A percentile compares a stretch with the other conserved stretches of the same genome.
These are phyloP conservation scores for Eruca vesicaria DNA, from an alignment of 441 rosid species.

Conservation along the genomic window DNA sequence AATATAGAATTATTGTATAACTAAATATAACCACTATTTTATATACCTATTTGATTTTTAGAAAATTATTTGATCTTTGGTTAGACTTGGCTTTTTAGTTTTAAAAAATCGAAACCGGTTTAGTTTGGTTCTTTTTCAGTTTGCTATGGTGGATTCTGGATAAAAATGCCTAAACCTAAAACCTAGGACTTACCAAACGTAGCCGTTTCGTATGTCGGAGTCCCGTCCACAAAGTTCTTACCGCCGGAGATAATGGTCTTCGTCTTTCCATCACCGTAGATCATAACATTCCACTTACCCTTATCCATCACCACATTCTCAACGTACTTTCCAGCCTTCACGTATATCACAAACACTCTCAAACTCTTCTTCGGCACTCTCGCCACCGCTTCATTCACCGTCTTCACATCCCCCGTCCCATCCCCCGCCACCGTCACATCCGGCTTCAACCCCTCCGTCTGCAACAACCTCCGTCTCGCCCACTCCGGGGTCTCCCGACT, in stretches of 20 bases:
- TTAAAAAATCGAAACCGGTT: too few species aligned
- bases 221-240: conserved; percentile 60
- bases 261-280: conserved; percentile 59
- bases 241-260: conserved; percentile 54
- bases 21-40: too few species aligned
- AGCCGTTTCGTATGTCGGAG: conserved; percentile 67
- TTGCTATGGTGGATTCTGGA: too few species aligned
- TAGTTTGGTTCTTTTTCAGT: too few species aligned
- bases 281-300: conserved; percentile 73
- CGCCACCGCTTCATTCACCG: conserved; percentile 52
- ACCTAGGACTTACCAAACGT: conserved; percentile 51
- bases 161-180: too few species aligned
- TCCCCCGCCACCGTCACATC: conserved; percentile 62
- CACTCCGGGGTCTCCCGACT: conserved; percentile 42
- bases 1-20: too few species aligned
- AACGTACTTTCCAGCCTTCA: conserved; percentile 53
- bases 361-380: conserved; percentile 50
- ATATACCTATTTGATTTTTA: too few species aligned
- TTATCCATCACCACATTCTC: conserved; percentile 71
- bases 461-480: conserved; percentile 68
- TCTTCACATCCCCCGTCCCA: conserved; percentile 48
- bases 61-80: too few species aligned
- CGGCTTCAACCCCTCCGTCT: conserved; percentile 36
- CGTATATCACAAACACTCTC: conserved; percentile 55
- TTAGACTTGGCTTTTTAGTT: too few species aligned